A percentile compares a stretch with the other conserved stretches of the same genome.
Conservation (phyloP, 176 grass and related monocot species). For the Urochloa ruziziensis region DNA sequence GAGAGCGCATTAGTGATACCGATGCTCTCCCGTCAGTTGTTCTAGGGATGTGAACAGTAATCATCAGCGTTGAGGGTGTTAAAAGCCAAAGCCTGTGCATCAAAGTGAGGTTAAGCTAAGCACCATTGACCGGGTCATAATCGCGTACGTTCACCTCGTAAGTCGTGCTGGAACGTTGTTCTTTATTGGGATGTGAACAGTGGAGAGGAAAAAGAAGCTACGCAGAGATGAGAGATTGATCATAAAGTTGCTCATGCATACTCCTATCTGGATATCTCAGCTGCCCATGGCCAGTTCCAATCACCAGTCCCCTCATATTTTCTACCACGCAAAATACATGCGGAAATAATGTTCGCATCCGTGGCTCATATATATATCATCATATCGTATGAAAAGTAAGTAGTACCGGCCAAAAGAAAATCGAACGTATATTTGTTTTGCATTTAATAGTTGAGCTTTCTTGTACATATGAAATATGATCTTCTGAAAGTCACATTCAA, state of each 20-base stretch:
- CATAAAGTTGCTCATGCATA: constrained; percentile 10
- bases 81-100: constrained; percentile 42
- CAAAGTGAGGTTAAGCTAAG: constrained; percentile 53
- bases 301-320: neutral
- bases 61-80: constrained; percentile 9
- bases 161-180: constrained; percentile 42
- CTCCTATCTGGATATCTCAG: neutral
- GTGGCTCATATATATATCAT: neutral
- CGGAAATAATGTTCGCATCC: neutral
- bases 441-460: neutral
- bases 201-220: constrained; percentile 14
- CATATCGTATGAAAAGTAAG: neutral
- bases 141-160: constrained; percentile 46
- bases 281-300: constrained; percentile 4
- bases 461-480: neutral
- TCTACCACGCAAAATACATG: neutral
- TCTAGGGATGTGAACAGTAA: constrained; percentile 28
- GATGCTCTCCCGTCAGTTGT: neutral
- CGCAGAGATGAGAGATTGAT: neutral
- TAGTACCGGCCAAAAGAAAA: neutral
- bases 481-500: constrained; percentile 48
- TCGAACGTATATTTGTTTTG: neutral
- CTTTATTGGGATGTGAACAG: constrained; percentile 42
- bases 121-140: constrained; percentile 55
- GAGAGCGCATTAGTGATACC: neutral